phyloP scores from a whole-genome alignment of 2,329 filamentous ascomycete species.

The Phoma herbarum region DNA sequence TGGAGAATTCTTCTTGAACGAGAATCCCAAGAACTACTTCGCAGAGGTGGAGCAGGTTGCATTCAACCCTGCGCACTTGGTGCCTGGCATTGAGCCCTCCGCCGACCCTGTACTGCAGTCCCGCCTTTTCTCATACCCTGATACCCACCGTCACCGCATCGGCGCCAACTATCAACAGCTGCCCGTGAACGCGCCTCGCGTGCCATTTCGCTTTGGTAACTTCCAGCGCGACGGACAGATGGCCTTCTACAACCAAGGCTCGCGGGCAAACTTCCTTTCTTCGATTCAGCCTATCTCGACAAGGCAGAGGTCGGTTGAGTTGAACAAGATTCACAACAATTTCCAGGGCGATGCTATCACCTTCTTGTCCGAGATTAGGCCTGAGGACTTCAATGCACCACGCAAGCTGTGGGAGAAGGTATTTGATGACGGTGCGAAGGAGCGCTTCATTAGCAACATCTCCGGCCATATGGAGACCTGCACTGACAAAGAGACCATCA shows the following conservation, averaged over 20 bases:
- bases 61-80: constrained; percentile 73
- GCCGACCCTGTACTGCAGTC: constrained; percentile 75
- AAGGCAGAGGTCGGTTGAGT: constrained; percentile 56
- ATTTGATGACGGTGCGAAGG: constrained; percentile 65
- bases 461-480: constrained; percentile 69
- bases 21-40: constrained; percentile 68
- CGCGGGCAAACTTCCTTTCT: constrained; percentile 65
- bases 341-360: constrained; percentile 60
- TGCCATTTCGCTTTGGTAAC: constrained; percentile 67
- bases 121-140: constrained; percentile 75
- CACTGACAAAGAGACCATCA: constrained; percentile 67
- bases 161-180: constrained; percentile 68
- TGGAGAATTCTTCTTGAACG: constrained; percentile 62
- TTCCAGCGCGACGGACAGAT: constrained; percentile 78
- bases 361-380: constrained; percentile 62
- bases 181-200: constrained; percentile 62
- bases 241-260: constrained; percentile 72
- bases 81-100: constrained; percentile 73
- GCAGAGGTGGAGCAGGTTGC: constrained; percentile 75
- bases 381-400: constrained; percentile 65
- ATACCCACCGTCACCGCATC: constrained; percentile 67
- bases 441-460: constrained; percentile 68
- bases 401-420: constrained; percentile 69
- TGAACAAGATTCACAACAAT: constrained; percentile 61
- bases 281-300: constrained; percentile 63